Base-by-base conservation (phyloP, 2,329 filamentous ascomycete genomes). In the Rosellinia necatrix region DNA sequence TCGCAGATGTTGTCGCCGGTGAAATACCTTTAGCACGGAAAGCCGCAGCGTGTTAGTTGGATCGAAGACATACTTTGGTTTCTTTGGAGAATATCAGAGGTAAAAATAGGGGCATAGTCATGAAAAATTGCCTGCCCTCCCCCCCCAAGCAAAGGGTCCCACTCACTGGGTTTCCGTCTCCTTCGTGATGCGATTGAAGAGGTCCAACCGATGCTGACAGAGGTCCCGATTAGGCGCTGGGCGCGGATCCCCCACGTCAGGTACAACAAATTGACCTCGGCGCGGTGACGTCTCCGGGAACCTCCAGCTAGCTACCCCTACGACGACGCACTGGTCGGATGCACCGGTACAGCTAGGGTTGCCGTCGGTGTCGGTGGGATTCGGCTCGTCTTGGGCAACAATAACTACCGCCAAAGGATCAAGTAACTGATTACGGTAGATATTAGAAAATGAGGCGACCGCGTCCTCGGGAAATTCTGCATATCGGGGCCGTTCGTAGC, bases 401-500 rank as follows among this genome's bases (percentile, higher is more conserved):
- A 49, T 29, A 10, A 49, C 46, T 13, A 49, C 32, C 10, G n/a
- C n/a, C 6, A 27, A 8, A 27, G 32, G 32, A 25, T 49, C 46
- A 9, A 49, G 46, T 27, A 49, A 37, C 25, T 49, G 32, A 30
- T 32, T 3, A 25, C 32, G 32, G 46, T 27, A 49, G 27, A 38
- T 38, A 13, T 49, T 49, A 37, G 21, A n/a, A 38, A 38, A 49
- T 6, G 22, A 49, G 13, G 46, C 32, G 17, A 49, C n/a, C 5
- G 32, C 32, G 19, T 49, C 32, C 13, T 37, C 22, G 4, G 13
- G 25, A n/a, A 38, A 40, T 2, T 38, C 46, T 15, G 7, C n/a
- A 40, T 49, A 29, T 27, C 22, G 8, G 17, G 46, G 46, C 46
- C 46, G 46, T 38, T 38, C 32, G 32, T 38, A 38, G 46, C 32